Percentiles rank a stretch among this genome's conserved stretches.
phyloP scores from a whole-genome alignment of 78 protist genomes.

The Emiliania huxleyi region DNA sequence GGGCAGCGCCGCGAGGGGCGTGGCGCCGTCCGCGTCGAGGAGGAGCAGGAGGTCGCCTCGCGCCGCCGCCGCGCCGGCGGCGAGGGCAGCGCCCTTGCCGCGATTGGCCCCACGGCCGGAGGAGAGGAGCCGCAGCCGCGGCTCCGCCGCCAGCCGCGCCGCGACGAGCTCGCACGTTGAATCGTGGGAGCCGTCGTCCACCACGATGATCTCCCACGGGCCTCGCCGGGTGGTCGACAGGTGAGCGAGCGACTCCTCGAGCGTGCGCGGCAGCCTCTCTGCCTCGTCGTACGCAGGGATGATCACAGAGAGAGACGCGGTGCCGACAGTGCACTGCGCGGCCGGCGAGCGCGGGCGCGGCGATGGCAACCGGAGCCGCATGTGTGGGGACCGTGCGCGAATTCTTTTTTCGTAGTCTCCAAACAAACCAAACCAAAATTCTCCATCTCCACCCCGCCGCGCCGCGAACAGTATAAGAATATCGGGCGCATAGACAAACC shows the following conservation, averaged over 20 bases:
- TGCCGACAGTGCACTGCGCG: too few species aligned
- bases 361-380: too few species aligned
- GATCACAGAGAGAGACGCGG: constrained; percentile 12
- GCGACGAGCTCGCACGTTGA: constrained; percentile 39
- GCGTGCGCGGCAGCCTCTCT: constrained; percentile 48
- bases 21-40: constrained; percentile 82
- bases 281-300: constrained; percentile 79
- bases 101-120: constrained; percentile 46
- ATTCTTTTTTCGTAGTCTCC: too few species aligned
- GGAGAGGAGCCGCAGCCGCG: not conserved
- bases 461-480: too few species aligned
- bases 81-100: constrained; percentile 83
- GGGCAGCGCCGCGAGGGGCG: constrained; percentile 52
- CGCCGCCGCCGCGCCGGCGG: constrained; percentile 8
- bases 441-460: too few species aligned
- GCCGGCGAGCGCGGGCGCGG: too few species aligned
- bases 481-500: too few species aligned
- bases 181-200: constrained; percentile 75
- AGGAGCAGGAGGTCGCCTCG: constrained; percentile 64
- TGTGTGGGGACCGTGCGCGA: too few species aligned
- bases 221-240: not conserved
- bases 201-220: constrained; percentile 67
- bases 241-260: constrained; percentile 38
- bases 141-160: too few species aligned
- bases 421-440: too few species aligned